Evolutionary conservation across 441 rosid genomes (phyloP).

Genomic region (Arabidopsis lyrata): DNA sequence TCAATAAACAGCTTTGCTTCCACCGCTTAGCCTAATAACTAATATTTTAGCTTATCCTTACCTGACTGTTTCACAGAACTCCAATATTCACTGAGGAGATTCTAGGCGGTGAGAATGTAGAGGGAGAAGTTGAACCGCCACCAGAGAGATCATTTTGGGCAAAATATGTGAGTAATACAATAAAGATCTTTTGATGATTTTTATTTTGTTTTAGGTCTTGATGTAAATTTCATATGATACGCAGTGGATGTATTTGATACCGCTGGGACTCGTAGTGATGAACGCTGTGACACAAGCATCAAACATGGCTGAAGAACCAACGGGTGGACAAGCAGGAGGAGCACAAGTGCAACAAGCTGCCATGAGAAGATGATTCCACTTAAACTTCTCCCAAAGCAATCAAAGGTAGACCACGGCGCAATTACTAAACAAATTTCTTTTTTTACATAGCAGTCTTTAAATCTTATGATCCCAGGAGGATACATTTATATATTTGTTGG

Average conservation of each 20-base stretch:
- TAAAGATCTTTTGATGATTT: slow-evolving; percentile 15
- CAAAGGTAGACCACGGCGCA: slow-evolving; percentile 14
- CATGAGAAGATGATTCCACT: slow-evolving; percentile 70
- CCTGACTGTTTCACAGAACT: slow-evolving; percentile 55
- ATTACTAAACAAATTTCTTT: background rate
- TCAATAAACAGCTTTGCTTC: background rate
- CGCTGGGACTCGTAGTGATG: slow-evolving; percentile 87
- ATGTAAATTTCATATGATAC: slow-evolving; percentile 29
- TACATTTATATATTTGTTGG: background rate
- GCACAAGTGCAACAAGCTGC: slow-evolving; percentile 56
- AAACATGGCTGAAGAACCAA: slow-evolving; percentile 85
- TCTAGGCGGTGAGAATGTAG: slow-evolving; percentile 65
- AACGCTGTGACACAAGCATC: slow-evolving; percentile 92
- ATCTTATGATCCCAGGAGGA: background rate
- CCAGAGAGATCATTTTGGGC: slow-evolving; percentile 97
- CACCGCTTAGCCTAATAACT: background rate
- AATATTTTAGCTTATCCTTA: slow-evolving; percentile 1
- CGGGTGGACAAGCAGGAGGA: slow-evolving; percentile 62
- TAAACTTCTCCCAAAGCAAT: slow-evolving; percentile 7
- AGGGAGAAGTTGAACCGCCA: slow-evolving; percentile 68
- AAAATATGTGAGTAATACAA: slow-evolving; percentile 76
- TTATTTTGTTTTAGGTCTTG: background rate
- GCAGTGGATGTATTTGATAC: slow-evolving; percentile 96
- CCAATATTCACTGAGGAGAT: slow-evolving; percentile 79
- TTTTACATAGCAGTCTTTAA: background rate